Percentiles rank a stretch among this genome's conserved stretches.
Conservation (phyloP, 805 yeast genomes). For the Schwanniomyces vanrijiae region DNA sequence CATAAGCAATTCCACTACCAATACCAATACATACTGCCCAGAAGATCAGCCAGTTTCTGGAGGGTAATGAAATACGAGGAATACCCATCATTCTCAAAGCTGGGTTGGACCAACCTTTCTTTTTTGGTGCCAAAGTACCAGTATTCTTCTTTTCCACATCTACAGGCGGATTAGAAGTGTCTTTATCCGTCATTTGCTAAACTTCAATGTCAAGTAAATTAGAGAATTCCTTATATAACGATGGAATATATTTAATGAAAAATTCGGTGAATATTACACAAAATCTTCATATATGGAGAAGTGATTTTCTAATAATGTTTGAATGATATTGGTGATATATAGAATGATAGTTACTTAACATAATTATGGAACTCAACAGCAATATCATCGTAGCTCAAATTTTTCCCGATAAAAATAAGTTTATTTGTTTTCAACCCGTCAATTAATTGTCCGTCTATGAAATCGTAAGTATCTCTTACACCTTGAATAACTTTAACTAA, state of each 20-base stretch:
- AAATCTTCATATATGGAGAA: neutral
- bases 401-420: conserved; percentile 75
- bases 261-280: conserved; percentile 1
- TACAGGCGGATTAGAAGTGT: neutral
- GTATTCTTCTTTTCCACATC: neutral
- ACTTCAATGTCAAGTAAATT: neutral
- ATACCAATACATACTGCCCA: conserved; percentile 67
- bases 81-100: conserved; percentile 86
- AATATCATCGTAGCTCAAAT: conserved; percentile 41
- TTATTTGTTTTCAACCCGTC: conserved; percentile 48
- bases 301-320: neutral
- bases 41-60: conserved; percentile 91
- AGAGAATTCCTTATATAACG: neutral
- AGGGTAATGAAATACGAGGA: conserved; percentile 73
- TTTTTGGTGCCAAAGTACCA: conserved; percentile 10
- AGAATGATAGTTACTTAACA: neutral
- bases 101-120: conserved; percentile 64
- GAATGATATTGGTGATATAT: neutral
- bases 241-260: neutral
- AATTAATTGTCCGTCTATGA: conserved; percentile 47
- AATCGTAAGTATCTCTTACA: conserved; percentile 89
- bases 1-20: conserved; percentile 79
- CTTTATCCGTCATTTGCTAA: neutral
- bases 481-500: conserved; percentile 76
- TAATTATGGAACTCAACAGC: conserved; percentile 25